A percentile compares a stretch with the other conserved stretches of the same genome.
Conservation (phyloP, 2,329 filamentous ascomycete genomes). For the Arthrobotrys iridis region DNA sequence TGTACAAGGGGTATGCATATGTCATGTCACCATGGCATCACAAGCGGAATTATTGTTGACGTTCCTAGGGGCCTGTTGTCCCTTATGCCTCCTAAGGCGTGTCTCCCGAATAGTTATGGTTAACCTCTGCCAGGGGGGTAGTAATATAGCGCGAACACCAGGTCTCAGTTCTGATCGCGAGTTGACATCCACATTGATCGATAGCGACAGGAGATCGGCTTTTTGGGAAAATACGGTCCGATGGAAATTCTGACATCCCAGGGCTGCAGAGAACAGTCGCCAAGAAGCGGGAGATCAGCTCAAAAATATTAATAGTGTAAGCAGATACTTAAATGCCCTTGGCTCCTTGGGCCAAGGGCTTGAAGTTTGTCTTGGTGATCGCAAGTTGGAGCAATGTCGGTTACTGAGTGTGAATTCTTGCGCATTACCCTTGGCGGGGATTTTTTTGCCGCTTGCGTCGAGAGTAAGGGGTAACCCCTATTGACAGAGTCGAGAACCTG, state of each 20-base stretch:
- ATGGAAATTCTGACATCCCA: not conserved
- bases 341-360: slow-evolving; percentile 43
- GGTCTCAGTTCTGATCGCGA: slow-evolving; percentile 15
- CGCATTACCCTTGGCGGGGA: not conserved
- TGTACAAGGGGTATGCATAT: slow-evolving; percentile 18
- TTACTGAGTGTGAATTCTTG: not conserved
- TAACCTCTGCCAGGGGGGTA: too few relatives aligned
- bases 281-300: slow-evolving; percentile 27
- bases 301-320: too few relatives aligned
- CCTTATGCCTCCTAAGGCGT: too few relatives aligned
- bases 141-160: too few relatives aligned
- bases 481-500: too few relatives aligned
- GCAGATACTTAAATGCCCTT: too few relatives aligned
- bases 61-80: too few relatives aligned
- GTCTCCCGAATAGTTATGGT: too few relatives aligned
- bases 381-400: not conserved
- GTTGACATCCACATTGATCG: not conserved
- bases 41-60: not conserved
- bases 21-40: slow-evolving; percentile 36
- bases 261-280: not conserved
- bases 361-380: slow-evolving; percentile 13
- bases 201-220: not conserved
- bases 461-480: not conserved
- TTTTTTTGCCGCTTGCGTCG: not conserved
- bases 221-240: not conserved